Conservation (phyloP, 495 filamentous ascomycete genomes). For the Elasticomyces elasticus region DNA sequence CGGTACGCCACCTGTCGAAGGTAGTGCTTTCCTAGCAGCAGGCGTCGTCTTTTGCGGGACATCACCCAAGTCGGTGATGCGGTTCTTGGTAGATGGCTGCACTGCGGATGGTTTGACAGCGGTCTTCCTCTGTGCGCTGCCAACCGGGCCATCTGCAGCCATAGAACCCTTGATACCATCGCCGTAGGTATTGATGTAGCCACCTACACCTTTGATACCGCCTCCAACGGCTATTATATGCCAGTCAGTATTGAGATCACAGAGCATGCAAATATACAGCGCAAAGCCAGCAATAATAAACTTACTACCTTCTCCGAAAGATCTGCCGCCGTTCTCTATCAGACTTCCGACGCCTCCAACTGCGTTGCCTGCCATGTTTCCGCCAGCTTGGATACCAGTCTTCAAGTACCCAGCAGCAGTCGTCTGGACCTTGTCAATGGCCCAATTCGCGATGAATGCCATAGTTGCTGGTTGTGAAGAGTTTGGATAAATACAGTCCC, state of each 20-base stretch:
- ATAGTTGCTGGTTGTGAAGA: not conserved
- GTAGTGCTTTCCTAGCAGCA: conserved; percentile 9
- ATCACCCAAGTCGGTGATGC: not conserved
- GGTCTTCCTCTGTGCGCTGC: conserved; percentile 12
- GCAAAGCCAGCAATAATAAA: not conserved
- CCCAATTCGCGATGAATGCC: conserved; percentile 14
- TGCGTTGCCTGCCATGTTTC: conserved; percentile 16
- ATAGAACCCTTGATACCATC: conserved; percentile 15
- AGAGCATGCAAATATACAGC: not conserved
- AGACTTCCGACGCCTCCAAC: conserved; percentile 16
- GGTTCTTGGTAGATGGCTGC: conserved; percentile 1
- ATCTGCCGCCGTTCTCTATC: conserved; percentile 12
- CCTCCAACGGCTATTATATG: conserved; percentile 10
- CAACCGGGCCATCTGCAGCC: conserved; percentile 16
- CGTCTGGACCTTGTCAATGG: conserved; percentile 5
- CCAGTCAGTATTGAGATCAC: not conserved
- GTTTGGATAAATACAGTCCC: no score
- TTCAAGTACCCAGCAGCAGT: conserved; percentile 13
- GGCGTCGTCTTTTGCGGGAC: not conserved
- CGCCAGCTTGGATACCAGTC: conserved; percentile 19
- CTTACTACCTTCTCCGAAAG: conserved; percentile 17
- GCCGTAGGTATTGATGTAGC: conserved; percentile 21
- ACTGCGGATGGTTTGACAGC: conserved; percentile 6
- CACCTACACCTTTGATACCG: conserved; percentile 16
- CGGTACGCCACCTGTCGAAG: conserved; percentile 1